These are phyloP conservation scores for Ploettnerulaceae sp. DNA, from an alignment of 2,329 filamentous ascomycete species.

Conservation along the genomic window DNA sequence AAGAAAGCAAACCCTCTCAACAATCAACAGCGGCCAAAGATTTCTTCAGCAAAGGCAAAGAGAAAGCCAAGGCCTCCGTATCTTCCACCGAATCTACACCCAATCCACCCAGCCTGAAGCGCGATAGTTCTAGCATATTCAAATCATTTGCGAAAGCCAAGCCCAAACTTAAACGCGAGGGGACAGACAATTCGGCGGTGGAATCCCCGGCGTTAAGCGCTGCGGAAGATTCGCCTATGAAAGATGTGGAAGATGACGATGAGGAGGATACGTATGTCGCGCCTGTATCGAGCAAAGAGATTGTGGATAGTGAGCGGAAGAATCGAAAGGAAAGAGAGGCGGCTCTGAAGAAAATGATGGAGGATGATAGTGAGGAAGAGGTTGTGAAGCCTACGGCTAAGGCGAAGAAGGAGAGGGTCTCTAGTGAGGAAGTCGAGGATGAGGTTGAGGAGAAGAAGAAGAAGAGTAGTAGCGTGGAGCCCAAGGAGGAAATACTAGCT, in stretches of 20 bases:
- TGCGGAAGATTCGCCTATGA: constrained; percentile 49
- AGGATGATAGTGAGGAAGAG: constrained; percentile 57
- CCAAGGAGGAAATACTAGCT: constrained; percentile 14
- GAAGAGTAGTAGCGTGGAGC: constrained; percentile 13
- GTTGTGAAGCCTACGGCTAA: constrained; percentile 29
- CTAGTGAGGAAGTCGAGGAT: constrained; percentile 33
- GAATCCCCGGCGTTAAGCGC: constrained; percentile 33
- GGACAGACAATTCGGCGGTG: constrained; percentile 36
- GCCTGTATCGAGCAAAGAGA: constrained; percentile 35
- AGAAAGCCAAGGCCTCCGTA: constrained; percentile 22
- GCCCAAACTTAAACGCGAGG: constrained; percentile 48
- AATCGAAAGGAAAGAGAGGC: constrained; percentile 60
- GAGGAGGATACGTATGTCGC: constrained; percentile 48
- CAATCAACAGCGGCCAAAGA: constrained; percentile 34
- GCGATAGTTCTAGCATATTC: constrained; percentile 62
- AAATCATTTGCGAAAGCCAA: constrained; percentile 72
- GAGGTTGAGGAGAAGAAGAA: constrained; percentile 30
- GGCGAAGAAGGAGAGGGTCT: constrained; percentile 40
- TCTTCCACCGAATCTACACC: constrained; percentile 28
- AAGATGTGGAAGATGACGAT: constrained; percentile 53
- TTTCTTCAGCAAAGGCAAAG: constrained; percentile 36
- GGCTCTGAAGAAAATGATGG: constrained; percentile 70
- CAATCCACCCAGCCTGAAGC: constrained; percentile 44
- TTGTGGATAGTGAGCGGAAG: constrained; percentile 35
- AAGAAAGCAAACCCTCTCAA: constrained; percentile 24